phyloP scores from a whole-genome alignment of 2,329 filamentous ascomycete genomes.

The Pseudogymnoascus sp. region DNA sequence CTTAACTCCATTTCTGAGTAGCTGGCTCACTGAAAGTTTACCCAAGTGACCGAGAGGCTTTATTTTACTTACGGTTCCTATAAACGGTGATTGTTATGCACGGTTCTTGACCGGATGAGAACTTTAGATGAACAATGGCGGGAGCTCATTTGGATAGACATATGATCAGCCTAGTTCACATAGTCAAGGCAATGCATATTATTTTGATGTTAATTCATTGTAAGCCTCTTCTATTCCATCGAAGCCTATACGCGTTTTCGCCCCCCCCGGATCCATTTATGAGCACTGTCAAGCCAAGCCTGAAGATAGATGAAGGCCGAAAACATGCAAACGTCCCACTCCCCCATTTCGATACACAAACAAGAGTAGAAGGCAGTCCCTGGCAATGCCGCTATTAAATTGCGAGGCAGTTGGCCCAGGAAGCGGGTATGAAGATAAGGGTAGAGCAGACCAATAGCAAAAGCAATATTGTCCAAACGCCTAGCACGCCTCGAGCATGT shows the following conservation, averaged over 20 bases:
- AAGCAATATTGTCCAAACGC: slow-evolving; percentile 8
- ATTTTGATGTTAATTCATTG: slow-evolving; percentile 8
- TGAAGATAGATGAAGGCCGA: slow-evolving; percentile 8
- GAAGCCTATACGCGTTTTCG: slow-evolving; percentile 7
- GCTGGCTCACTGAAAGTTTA: neutral
- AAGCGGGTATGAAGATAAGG: slow-evolving; percentile 9
- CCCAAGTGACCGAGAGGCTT: neutral
- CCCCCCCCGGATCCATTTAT: slow-evolving; percentile 4
- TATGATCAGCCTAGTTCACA: neutral
- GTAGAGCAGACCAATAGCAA: slow-evolving; percentile 9
- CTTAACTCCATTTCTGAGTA: neutral
- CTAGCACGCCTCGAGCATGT: slow-evolving; percentile 8
- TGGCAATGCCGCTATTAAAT: slow-evolving; percentile 7
- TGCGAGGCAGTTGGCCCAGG: slow-evolving; percentile 6
- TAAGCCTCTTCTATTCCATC: slow-evolving; percentile 8
- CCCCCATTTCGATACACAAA: slow-evolving; percentile 8
- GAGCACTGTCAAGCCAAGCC: slow-evolving; percentile 5
- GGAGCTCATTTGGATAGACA: neutral
- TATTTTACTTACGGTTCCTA: neutral
- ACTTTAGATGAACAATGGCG: neutral
- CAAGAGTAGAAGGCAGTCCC: slow-evolving; percentile 7
- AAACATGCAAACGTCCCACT: slow-evolving; percentile 8
- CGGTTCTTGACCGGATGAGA: neutral
- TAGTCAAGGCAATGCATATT: neutral
- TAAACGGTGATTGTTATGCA: neutral